phyloP scores from a whole-genome alignment of 495 filamentous ascomycete genomes.

The Alectoria sarmentosa region DNA sequence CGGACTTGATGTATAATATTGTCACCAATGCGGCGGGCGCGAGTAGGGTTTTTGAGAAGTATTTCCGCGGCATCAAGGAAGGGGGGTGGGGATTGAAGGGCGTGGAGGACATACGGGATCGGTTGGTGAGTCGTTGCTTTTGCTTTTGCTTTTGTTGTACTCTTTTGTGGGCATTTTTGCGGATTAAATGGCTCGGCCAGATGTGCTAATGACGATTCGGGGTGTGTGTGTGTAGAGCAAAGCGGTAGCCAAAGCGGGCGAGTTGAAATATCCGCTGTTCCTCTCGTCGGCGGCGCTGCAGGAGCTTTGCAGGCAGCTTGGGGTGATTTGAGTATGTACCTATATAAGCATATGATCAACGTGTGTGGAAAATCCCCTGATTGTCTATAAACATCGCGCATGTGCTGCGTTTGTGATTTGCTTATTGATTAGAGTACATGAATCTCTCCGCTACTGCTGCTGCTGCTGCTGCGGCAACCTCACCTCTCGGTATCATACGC shows the following conservation, averaged over 20 bases:
- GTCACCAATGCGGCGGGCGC: conserved; percentile 65
- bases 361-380: no score
- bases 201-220: neutral
- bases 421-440: no score
- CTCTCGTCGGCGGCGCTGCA: conserved; percentile 16
- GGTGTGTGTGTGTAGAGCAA: neutral
- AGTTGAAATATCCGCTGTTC: conserved; percentile 5
- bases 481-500: no score
- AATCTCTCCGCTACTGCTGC: no score
- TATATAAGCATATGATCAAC: no score
- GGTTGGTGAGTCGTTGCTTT: conserved; percentile 2
- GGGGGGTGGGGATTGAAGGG: conserved; percentile 21
- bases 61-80: conserved; percentile 48
- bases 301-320: conserved; percentile 6
- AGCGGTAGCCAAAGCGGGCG: neutral
- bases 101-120: neutral
- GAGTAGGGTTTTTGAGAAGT: conserved; percentile 52
- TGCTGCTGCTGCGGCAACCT: no score
- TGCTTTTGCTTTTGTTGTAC: no score
- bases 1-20: conserved; percentile 57
- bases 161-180: neutral
- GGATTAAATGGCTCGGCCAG: no score
- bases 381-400: no score
- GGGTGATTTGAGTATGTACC: no score
- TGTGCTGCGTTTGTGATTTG: no score